phyloP scores from a whole-genome alignment of 176 grass and related monocot genomes.

The Cenchrus americanus region DNA sequence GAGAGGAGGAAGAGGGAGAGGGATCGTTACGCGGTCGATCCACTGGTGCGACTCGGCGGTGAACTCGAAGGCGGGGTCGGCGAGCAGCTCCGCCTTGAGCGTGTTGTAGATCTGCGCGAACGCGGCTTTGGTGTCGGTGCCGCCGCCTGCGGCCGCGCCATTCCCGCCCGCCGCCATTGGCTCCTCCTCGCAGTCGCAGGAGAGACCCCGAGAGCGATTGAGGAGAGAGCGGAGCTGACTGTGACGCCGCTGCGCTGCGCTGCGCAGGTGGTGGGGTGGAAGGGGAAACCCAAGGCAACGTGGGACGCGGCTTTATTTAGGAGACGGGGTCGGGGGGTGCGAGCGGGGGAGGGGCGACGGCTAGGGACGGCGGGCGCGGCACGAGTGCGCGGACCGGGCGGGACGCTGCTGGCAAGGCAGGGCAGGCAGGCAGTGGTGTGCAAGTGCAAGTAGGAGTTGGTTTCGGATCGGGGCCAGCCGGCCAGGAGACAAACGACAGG shows the following conservation, averaged over 20 bases:
- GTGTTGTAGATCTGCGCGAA: conserved; percentile 72
- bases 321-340: not conserved
- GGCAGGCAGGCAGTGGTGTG: not conserved
- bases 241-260: not conserved
- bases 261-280: not conserved
- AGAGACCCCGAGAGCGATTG: not conserved
- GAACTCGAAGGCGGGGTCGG: conserved; percentile 86
- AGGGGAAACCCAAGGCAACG: not conserved
- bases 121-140: conserved; percentile 40
- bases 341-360: not conserved
- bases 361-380: not conserved
- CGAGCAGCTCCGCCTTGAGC: conserved; percentile 80
- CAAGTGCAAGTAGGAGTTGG: not conserved
- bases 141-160: conserved; percentile 18
- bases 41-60: conserved; percentile 72
- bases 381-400: not conserved
- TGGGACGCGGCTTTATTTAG: conserved; percentile 17
- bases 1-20: not conserved
- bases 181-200: not conserved
- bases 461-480: not conserved
- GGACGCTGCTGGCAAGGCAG: not conserved
- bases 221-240: not conserved
- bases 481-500: not conserved
- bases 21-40: conserved; percentile 65
- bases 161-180: conserved; percentile 45